phyloP scores from a whole-genome alignment of 148 eudicot genomes.

The Beta vulgaris region DNA sequence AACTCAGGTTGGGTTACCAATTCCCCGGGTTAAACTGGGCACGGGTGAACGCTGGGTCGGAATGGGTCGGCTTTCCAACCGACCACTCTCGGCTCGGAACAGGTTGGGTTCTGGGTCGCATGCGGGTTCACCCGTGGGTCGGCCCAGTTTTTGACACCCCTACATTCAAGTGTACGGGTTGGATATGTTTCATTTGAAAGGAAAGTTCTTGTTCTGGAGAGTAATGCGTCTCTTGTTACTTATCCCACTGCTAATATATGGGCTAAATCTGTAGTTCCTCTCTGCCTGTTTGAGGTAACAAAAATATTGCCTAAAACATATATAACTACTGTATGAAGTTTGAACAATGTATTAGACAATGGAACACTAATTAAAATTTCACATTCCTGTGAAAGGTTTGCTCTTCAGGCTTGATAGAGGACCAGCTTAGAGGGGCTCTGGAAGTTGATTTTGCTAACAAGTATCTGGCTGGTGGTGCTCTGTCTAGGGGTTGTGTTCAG shows the following conservation, averaged over 20 bases:
- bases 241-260: slow-evolving; percentile 60
- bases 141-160: too few species aligned
- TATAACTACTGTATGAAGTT: not conserved
- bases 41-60: too few species aligned
- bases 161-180: slow-evolving; percentile 52
- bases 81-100: too few species aligned
- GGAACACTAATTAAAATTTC: not conserved
- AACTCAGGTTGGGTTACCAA: too few species aligned
- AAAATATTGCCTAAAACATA: not conserved
- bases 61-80: too few species aligned
- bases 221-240: slow-evolving; percentile 31
- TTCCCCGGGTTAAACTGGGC: too few species aligned
- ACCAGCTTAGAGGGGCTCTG: slow-evolving; percentile 62
- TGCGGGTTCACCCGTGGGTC: too few species aligned
- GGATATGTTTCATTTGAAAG: slow-evolving; percentile 85
- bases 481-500: slow-evolving; percentile 86
- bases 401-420: slow-evolving; percentile 79
- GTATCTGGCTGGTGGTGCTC: slow-evolving; percentile 92
- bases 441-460: slow-evolving; percentile 98
- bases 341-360: not conserved
- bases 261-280: slow-evolving; percentile 60
- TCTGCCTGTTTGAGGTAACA: slow-evolving; percentile 72
- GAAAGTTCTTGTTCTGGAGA: slow-evolving; percentile 65
- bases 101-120: too few species aligned
- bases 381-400: slow-evolving; percentile 44